Base-by-base conservation (phyloP, 768 basidiomycete genomes). In the Collybia nuda region DNA sequence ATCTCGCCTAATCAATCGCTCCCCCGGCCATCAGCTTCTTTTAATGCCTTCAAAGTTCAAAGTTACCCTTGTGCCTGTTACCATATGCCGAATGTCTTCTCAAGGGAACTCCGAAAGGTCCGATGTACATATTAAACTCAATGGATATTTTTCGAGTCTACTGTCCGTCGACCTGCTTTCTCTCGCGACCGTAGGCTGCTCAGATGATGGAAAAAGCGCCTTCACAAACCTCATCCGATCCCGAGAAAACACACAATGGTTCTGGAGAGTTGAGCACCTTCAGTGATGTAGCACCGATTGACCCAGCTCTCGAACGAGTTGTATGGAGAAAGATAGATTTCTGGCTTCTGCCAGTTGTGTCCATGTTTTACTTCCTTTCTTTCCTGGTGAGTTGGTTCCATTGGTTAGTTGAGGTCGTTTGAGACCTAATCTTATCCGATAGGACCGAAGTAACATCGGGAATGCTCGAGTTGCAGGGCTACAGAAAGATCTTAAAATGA, bases 401-500 rank as follows among this genome's bases (percentile, higher is more conserved):
- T 65, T 80, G 41, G 73, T 86, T 61, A n/a, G n/a, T n/a, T 54
- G 80, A 32, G 12, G 9, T 32, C 7, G 6, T 3, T 14, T 11
- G 3, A 32, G 9, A 11, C 32, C 12, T 11, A 32, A 6, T 11
- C 7, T 11, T 14, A 32, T 23, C 40, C 21, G 29, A 15, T 51
- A 78, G 77, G 78, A 80, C 55, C 72, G 80, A 47, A 78, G 75
- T 11, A 82, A 84, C 56, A 67, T 84, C 35, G 76, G 75, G 23
- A 85, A 84, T 53, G 84, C 82, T 37, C 73, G 77, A n/a, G 73
- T 84, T 5, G 84, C 82, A 8, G 84, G 84, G 9, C 62, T 86
- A 52, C 80, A 84, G 57, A 74, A 62, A 17, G 74, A 80, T 41
- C 60, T 86, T 41, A 67, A 75, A 40, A 72, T 85, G 69, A 70